phyloP scores from a whole-genome alignment of 768 basidiomycete genomes.

The Sarcodon sp. region DNA sequence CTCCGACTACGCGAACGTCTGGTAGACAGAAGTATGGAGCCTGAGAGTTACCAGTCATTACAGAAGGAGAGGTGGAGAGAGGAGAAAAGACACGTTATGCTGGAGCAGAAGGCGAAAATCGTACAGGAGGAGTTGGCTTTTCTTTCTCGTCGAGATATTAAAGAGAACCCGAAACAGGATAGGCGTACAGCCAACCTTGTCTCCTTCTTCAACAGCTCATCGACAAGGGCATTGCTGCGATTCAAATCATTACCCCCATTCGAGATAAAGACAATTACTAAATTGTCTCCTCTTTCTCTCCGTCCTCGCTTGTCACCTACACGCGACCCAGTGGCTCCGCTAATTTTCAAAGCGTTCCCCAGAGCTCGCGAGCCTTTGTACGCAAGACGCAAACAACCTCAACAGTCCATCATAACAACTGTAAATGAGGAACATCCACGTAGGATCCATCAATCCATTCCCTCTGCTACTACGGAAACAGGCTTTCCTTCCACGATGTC shows the following conservation, averaged over 20 bases:
- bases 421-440: neutral
- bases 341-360: neutral
- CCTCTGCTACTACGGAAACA: neutral
- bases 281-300: neutral
- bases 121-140: constrained; percentile 10
- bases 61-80: constrained; percentile 38
- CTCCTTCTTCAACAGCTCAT: constrained; percentile 23
- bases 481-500: neutral
- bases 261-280: neutral
- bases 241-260: neutral
- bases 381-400: neutral
- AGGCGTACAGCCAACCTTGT: constrained; percentile 19
- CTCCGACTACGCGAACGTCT: constrained; percentile 26
- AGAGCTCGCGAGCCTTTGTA: neutral
- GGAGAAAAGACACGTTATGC: constrained; percentile 27
- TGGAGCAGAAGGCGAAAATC: constrained; percentile 19
- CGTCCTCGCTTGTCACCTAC: neutral
- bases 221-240: constrained; percentile 19
- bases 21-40: constrained; percentile 16
- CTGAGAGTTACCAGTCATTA: constrained; percentile 21
- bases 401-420: neutral
- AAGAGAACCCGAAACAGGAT: too few species aligned
- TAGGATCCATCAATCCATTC: neutral
- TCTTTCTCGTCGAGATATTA: neutral
- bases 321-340: neutral